Base-by-base conservation (phyloP, 2,329 filamentous ascomycete genomes). In the Verruconis gallopava region DNA sequence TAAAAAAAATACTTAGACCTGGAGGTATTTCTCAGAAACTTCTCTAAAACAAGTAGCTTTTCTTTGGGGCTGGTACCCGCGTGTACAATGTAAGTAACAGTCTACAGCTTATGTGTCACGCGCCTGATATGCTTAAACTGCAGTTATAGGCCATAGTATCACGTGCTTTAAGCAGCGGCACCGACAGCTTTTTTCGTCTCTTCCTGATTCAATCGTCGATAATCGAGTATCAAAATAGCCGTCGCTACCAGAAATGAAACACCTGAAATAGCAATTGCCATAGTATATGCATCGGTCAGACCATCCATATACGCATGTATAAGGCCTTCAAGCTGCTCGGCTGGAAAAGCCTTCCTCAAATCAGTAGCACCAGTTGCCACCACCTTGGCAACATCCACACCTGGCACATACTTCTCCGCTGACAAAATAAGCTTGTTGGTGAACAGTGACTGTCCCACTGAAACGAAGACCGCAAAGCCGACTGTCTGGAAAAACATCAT, bases 301-400 rank as follows among this genome's bases (percentile, higher is more conserved):
- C 42, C 42, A 36, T 36, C 15, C 42, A 44, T 45, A 17, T 44
- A 45, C 4, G 40, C 37, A 21, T 5, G 18, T 12, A 45, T 21
- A 21, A 45, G 13, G 21, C 30, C 21, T 6, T 38, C 28, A n/a
- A 42, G 5, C 13, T 42, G 14, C 11, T 36, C 32, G 5, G 38
- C 9, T 5, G 30, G 11, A 17, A 66, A 65, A 1, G 58, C 47
- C 3, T 51, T 42, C 4, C 63, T 51, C 11, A 70, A 53, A 33
- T 64, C 58, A 2, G 65, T 66, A 0, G 65, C 67, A 3, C 66
- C 67, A 2, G 59, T 59, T n/a, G 56, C 51, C 12, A 68, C 49
- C 2, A 69, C 55, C 1, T 45, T 38, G 1, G 50, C 47, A 1
- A 62, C 47, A 32, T 62, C 48, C 4, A 65, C 50, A 6, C 44